Conservation (phyloP, 2,329 filamentous ascomycete species). For the Aspergillus ibericus region DNA sequence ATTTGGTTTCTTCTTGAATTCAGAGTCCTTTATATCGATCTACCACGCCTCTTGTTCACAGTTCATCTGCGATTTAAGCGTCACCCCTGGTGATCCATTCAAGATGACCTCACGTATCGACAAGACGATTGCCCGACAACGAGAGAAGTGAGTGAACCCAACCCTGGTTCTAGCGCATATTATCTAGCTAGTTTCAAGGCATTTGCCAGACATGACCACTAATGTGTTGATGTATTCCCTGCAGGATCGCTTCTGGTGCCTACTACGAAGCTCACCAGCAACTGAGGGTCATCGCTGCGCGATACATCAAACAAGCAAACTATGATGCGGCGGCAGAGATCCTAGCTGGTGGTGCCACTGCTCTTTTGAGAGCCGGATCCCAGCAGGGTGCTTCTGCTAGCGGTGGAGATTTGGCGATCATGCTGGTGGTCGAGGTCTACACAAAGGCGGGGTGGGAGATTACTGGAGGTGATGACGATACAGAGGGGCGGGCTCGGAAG, state of each 20-base stretch:
- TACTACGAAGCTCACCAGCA: constrained; percentile 99
- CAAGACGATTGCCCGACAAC: constrained; percentile 72
- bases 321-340: constrained; percentile 85
- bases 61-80: neutral
- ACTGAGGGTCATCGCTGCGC: constrained; percentile 88
- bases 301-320: constrained; percentile 86
- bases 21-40: too few species aligned
- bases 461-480: constrained; percentile 56
- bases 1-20: too few species aligned
- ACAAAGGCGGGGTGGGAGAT: constrained; percentile 75
- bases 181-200: neutral
- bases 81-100: constrained; percentile 3
- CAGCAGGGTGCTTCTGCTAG: constrained; percentile 92
- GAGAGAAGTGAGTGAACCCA: constrained; percentile 64
- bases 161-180: neutral
- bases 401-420: constrained; percentile 82
- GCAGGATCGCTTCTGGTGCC: constrained; percentile 81
- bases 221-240: constrained; percentile 15
- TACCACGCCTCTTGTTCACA: neutral
- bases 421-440: constrained; percentile 88
- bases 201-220: constrained; percentile 7
- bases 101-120: constrained; percentile 56
- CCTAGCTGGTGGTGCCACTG: constrained; percentile 77
- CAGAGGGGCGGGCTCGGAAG: constrained; percentile 65
- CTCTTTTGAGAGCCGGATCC: constrained; percentile 61